phyloP scores from a whole-genome alignment of 805 yeast species.

The Yamadazyma nakazawae region DNA sequence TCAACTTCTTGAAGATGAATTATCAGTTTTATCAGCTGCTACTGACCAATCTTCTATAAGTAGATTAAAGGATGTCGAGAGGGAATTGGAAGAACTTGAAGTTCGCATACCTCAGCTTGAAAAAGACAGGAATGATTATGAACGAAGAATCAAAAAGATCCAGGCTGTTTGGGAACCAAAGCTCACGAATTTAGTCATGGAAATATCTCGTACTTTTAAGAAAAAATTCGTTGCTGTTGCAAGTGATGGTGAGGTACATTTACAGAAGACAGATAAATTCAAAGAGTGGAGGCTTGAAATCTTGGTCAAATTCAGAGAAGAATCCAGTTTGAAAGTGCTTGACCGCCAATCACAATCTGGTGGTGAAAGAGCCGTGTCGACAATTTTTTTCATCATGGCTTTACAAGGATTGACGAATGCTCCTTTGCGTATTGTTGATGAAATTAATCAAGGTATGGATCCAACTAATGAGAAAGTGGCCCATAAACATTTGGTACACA shows the following conservation, averaged over 20 bases:
- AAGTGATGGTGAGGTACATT: constrained; percentile 80
- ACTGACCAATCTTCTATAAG: constrained; percentile 34
- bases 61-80: constrained; percentile 37
- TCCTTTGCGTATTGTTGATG: constrained; percentile 95
- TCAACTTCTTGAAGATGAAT: constrained; percentile 46
- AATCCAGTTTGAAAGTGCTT: constrained; percentile 62
- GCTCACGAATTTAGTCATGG: constrained; percentile 48
- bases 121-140: constrained; percentile 23
- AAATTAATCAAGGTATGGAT: constrained; percentile 99
- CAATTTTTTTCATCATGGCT: constrained; percentile 85
- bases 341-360: constrained; percentile 94
- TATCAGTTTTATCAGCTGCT: constrained; percentile 33
- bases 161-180: constrained; percentile 58
- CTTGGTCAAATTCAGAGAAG: constrained; percentile 79
- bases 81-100: constrained; percentile 31
- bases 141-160: constrained; percentile 36
- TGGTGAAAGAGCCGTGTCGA: constrained; percentile 95
- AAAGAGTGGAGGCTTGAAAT: constrained; percentile 83
- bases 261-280: constrained; percentile 49
- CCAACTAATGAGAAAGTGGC: constrained; percentile 85
- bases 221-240: constrained; percentile 70
- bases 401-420: constrained; percentile 84
- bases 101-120: constrained; percentile 36
- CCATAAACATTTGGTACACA: constrained; percentile 78
- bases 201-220: constrained; percentile 64